Conservation (phyloP, 2,329 filamentous ascomycete genomes). For the Alternaria hordeiaustralica region DNA sequence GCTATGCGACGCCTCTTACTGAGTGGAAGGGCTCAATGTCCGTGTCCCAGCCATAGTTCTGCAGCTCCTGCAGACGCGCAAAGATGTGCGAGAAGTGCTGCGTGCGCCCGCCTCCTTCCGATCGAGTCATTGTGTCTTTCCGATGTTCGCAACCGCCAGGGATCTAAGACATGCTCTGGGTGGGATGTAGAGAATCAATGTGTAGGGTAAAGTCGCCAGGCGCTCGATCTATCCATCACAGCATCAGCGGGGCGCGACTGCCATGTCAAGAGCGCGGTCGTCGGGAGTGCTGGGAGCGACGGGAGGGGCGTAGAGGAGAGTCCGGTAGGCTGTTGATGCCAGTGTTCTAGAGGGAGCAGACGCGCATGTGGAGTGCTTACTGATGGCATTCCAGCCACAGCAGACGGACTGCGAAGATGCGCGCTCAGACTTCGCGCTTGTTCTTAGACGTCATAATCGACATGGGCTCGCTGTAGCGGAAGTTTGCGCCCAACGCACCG, state of each 20-base stretch:
- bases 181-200: background rate
- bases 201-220: background rate
- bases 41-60: constrained; percentile 49
- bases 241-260: constrained; percentile 2
- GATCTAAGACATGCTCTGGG: constrained; percentile 13
- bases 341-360: background rate
- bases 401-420: constrained; percentile 5
- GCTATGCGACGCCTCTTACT: constrained; percentile 31
- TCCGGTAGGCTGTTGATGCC: background rate
- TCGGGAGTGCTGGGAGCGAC: background rate
- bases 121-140: constrained; percentile 27
- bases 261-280: constrained; percentile 4
- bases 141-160: background rate
- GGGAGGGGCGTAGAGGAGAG: constrained; percentile 2
- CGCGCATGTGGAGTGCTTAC: constrained; percentile 19
- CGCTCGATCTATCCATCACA: background rate
- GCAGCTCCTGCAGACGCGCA: constrained; percentile 46
- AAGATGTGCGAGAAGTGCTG: constrained; percentile 43
- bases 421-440: constrained; percentile 12
- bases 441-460: constrained; percentile 10
- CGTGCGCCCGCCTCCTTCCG: constrained; percentile 16
- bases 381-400: constrained; percentile 18
- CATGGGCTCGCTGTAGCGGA: background rate
- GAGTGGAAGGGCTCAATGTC: constrained; percentile 56
- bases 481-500: background rate